Evolutionary conservation across 2,329 filamentous ascomycete species (phyloP), one percentile per base, ranked within the genome.

Genomic region (Fusarium nematophilum): DNA sequence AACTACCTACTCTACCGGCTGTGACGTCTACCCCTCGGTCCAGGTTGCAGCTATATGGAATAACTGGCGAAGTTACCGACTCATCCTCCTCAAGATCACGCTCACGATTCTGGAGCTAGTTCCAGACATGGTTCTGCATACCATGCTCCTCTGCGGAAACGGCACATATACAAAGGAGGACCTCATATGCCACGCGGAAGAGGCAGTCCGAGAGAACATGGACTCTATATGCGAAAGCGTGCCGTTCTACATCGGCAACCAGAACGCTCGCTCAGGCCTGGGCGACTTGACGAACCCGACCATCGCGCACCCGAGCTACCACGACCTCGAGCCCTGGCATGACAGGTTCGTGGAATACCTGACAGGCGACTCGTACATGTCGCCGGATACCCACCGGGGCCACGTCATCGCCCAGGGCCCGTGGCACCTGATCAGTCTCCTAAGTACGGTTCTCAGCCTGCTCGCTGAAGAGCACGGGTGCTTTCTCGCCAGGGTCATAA

Each of bases 181-280:
- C n/a, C 15, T 34, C 3, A 23, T 27, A 2, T 27, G 25, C 9
- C 37, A 11, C 13, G 31, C 18, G 9, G 31, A 39, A 9, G 30
- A 45, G 3, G 21, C 14, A 11, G 44, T 55, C 3, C 55, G 37
- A 17, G 34, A 46, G 10, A 27, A 54, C 14, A 17, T 58, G 7
- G 55, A 58, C 21, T 21, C 39, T 7, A 33, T 58, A 26, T 54
- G 55, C 39, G 13, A 54, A 3, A 50, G 50, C 14, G 34, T 58
- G 14, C 50, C 55, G 5, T 58, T 50, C 23, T 47, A 58, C 25
- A 50, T 58, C 9, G 55, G 55, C n/a, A 58, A 55, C 29, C 26
- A 23, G n/a, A 39, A 8, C 9, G 23, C 13, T 11, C 30, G 55
- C 13, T 31, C 51, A 6, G 40, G 50, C 3, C n/a, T 55, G 10